These are phyloP conservation scores for Takashimella tepidaria DNA, from an alignment of 1,284 basidiomycete species.

Conservation along the genomic window DNA sequence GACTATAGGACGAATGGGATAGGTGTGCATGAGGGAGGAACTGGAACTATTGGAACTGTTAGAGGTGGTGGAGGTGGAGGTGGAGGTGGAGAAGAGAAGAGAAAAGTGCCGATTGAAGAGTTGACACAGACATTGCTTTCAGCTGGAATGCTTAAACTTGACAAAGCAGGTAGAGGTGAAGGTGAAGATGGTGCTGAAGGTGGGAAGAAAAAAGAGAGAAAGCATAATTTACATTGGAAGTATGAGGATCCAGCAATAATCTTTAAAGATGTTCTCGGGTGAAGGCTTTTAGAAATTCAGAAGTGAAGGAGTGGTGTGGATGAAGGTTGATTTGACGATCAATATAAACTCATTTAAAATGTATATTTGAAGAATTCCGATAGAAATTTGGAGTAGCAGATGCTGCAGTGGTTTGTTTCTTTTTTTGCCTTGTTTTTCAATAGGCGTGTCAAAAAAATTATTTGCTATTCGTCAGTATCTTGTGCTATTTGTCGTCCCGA, in stretches of 20 bases:
- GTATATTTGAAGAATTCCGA: too few relatives aligned
- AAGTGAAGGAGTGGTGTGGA: too few relatives aligned
- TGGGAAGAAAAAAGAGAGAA: constrained; percentile 37
- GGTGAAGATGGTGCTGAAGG: constrained; percentile 19
- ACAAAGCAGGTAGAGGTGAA: constrained; percentile 33
- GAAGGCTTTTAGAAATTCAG: too few relatives aligned
- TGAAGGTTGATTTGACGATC: too few relatives aligned
- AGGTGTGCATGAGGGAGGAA: background rate
- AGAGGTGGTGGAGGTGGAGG: background rate
- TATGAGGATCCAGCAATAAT: constrained; percentile 48
- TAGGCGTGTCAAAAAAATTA: too few relatives aligned
- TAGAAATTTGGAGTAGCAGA: too few relatives aligned
- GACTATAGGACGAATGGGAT: too few relatives aligned
- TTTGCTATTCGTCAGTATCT: too few relatives aligned
- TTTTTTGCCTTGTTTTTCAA: too few relatives aligned
- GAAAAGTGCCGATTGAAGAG: background rate
- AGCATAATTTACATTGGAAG: constrained; percentile 47
- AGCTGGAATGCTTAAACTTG: constrained; percentile 36
- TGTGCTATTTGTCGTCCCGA: too few relatives aligned
- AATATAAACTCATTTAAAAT: too few relatives aligned
- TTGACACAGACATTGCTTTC: constrained; percentile 21
- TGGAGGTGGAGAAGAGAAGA: background rate
- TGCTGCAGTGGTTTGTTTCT: too few relatives aligned
- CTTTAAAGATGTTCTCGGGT: constrained; percentile 44
- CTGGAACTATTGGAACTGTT: background rate